Percentiles rank a stretch among this genome's conserved stretches.
Conservation (phyloP, 2,329 filamentous ascomycete genomes). For the Dendryphion nanum region DNA sequence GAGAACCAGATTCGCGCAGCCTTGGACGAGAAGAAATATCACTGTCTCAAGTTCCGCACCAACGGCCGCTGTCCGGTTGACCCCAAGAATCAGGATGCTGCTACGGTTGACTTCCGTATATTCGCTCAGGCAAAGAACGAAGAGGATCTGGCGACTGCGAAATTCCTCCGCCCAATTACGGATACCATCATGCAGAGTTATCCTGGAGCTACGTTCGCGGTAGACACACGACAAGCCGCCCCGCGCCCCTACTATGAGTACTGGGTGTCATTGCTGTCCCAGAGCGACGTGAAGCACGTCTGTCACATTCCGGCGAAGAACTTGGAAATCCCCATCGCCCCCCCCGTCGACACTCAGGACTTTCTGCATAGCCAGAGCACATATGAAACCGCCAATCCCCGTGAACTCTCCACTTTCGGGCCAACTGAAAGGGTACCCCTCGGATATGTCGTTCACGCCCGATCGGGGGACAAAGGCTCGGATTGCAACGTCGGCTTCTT, state of each 20-base stretch:
- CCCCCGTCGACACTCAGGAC: neutral
- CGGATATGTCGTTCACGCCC: constrained; percentile 40
- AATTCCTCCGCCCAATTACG: neutral
- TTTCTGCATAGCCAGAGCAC: neutral
- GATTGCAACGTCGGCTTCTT: constrained; percentile 40
- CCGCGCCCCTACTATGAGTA: constrained; percentile 13
- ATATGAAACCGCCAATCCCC: constrained; percentile 24
- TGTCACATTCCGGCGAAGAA: neutral
- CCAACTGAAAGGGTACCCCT: constrained; percentile 16
- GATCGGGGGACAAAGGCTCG: constrained; percentile 31
- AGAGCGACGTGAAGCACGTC: constrained; percentile 1
- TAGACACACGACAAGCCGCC: neutral
- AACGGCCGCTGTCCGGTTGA: neutral
- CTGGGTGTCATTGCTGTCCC: constrained; percentile 7
- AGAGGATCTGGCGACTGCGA: neutral
- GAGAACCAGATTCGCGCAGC: constrained; percentile 1
- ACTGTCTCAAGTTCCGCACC: neutral
- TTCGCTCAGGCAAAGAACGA: constrained; percentile 6
- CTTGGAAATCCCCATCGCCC: neutral
- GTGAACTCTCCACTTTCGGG: constrained; percentile 24
- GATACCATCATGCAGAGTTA: constrained; percentile 3
- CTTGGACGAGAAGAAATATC: neutral
- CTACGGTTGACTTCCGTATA: constrained; percentile 11
- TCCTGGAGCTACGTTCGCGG: constrained; percentile 1
- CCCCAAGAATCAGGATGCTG: constrained; percentile 7